These are phyloP conservation scores for Dactylonectria macrodidyma DNA, from an alignment of 2,329 filamentous ascomycete species.

Conservation along the genomic window DNA sequence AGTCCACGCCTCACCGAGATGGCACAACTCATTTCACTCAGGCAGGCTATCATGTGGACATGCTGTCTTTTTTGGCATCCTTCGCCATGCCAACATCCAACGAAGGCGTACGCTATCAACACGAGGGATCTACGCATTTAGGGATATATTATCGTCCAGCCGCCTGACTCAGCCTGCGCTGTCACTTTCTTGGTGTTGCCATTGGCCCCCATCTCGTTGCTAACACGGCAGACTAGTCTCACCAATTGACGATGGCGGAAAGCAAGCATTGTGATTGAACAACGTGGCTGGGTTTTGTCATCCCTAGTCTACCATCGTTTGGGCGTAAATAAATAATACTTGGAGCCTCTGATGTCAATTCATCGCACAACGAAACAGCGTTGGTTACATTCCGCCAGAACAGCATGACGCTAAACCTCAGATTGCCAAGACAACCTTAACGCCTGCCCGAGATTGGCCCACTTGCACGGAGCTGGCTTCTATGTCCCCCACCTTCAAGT, in stretches of 20 bases:
- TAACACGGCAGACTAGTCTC: constrained; percentile 5
- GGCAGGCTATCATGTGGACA: constrained; percentile 36
- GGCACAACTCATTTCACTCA: constrained; percentile 34
- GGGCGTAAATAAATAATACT: constrained; percentile 13
- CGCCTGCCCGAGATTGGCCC: constrained; percentile 35
- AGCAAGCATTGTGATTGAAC: constrained; percentile 3
- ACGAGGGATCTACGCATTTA: not conserved
- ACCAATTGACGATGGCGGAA: not conserved
- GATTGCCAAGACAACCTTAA: constrained; percentile 43
- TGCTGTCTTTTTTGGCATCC: constrained; percentile 33
- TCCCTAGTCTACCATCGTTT: constrained; percentile 7
- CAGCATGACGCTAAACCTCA: constrained; percentile 27
- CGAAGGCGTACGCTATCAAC: constrained; percentile 26
- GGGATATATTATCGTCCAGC: not conserved
- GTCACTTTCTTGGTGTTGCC: not conserved
- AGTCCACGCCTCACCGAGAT: constrained; percentile 40
- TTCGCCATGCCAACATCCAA: constrained; percentile 32
- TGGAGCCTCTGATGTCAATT: constrained; percentile 14
- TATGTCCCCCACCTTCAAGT: constrained; percentile 36
- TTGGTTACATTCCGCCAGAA: constrained; percentile 38
- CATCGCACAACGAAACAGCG: constrained; percentile 22
- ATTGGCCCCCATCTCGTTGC: constrained; percentile 14
- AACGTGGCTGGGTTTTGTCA: not conserved
- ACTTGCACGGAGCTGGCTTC: constrained; percentile 25
- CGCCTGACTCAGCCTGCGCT: constrained; percentile 27